A percentile compares a stretch with the other conserved stretches of the same genome.
These are phyloP conservation scores for Hyaloscypha variabilis DNA, from an alignment of 495 filamentous ascomycete genomes.

Conservation along the genomic window DNA sequence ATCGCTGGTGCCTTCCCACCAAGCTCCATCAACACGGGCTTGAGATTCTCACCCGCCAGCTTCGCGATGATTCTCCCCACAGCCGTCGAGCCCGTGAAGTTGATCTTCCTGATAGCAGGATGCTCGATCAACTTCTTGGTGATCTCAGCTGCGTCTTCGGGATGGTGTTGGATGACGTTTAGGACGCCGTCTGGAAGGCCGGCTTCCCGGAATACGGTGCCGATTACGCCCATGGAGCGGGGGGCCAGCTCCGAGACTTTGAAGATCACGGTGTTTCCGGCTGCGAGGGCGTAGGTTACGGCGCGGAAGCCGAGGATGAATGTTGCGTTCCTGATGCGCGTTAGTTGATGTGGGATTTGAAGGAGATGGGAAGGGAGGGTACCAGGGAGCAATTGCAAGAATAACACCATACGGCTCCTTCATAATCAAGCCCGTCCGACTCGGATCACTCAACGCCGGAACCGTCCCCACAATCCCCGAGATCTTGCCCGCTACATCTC, in stretches of 20 bases:
- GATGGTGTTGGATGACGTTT: constrained; percentile 55
- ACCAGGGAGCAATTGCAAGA: constrained; percentile 74
- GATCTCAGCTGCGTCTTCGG: constrained; percentile 52
- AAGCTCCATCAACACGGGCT: constrained; percentile 17
- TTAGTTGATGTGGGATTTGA: neutral
- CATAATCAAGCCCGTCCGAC: constrained; percentile 65
- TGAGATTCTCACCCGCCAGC: constrained; percentile 34
- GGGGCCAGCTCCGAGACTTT: constrained; percentile 66
- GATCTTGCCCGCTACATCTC: constrained; percentile 72
- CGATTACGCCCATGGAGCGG: constrained; percentile 57
- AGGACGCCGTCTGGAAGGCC: constrained; percentile 64
- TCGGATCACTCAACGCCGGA: constrained; percentile 54
- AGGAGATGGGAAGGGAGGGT: neutral
- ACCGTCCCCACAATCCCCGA: constrained; percentile 60
- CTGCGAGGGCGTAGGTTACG: constrained; percentile 71
- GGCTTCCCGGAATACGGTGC: constrained; percentile 69
- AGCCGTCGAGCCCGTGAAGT: constrained; percentile 64
- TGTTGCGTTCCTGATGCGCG: constrained; percentile 63
- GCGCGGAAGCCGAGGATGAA: constrained; percentile 69
- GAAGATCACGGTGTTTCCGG: constrained; percentile 74
- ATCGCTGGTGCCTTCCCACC: constrained; percentile 57
- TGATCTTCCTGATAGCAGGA: constrained; percentile 58
- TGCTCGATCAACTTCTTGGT: constrained; percentile 56
- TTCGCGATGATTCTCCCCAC: constrained; percentile 59
- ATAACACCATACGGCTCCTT: constrained; percentile 84